Evolutionary conservation across 495 filamentous ascomycete genomes (phyloP), one percentile per base, ranked within the genome.

Genomic region (Lasiosphaeriaceae sp.): DNA sequence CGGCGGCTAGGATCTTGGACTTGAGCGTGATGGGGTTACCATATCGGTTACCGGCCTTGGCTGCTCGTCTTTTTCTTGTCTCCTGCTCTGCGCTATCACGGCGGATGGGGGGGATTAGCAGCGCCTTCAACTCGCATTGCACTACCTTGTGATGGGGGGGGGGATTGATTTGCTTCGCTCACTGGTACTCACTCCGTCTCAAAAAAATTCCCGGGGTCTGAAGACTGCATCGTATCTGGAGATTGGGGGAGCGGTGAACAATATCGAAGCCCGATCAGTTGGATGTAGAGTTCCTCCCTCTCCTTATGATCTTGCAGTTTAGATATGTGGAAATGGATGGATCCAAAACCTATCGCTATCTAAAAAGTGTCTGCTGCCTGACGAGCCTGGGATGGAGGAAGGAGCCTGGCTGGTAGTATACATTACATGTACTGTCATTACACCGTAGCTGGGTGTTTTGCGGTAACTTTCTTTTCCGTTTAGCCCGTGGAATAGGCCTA

Each of bases 1-100:
- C 68, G 22, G 90, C 79, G 20, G 87, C 90, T 35, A 96, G 80
- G 54, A 97, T 83, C 74, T 98, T 98, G 63, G 90, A 92, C 57
- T 85, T 83, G 2, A 96, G 75, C 45, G 74, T 72, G 64, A 97
- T 87, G 12, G 94, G 94, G 58, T 85, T 79, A 60, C 94, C 94
- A 77, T 87, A 78, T 31, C 80, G 86, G 73, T 97, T 98, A 54
- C 79, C 78, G 44, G 92, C 82, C 73, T 97, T 97, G 50, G 81
- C 77, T 17, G 85, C 83, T 71, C 88, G 88, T 61, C 92, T 88
- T 51, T 81, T 74, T 49, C 81, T 78, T 57, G 86, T 87, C 26
- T 85, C 85, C 60, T 95, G 77, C 9, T 89, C 83, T 29, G 89
- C 81, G 64, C 89, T 93, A 60, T 59, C 53, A 29, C 46, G 17